These are phyloP conservation scores for Tuber brumale DNA, from an alignment of 495 filamentous ascomycete genomes.

Conservation along the genomic window DNA sequence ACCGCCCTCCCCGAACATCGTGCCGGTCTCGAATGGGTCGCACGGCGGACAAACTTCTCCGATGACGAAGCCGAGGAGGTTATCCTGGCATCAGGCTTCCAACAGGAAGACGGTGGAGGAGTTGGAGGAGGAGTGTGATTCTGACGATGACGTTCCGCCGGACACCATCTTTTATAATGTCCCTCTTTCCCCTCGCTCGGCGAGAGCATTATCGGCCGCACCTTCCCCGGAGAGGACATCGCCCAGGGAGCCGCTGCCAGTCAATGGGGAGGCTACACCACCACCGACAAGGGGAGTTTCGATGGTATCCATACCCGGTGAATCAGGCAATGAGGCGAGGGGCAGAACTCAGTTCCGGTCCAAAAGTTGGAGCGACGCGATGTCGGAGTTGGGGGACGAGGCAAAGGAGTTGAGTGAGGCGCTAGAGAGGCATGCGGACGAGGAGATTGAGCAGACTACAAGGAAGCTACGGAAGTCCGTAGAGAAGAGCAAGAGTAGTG, in stretches of 20 bases:
- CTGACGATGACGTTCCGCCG: constrained; percentile 85
- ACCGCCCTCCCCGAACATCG: background rate
- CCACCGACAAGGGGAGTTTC: constrained; percentile 32
- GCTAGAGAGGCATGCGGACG: constrained; percentile 74
- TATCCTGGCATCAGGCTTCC: constrained; percentile 61
- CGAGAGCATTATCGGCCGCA: constrained; percentile 30
- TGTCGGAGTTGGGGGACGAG: constrained; percentile 76
- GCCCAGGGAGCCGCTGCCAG: background rate
- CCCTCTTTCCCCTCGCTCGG: constrained; percentile 79
- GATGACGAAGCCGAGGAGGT: constrained; percentile 42
- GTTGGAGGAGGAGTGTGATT: constrained; percentile 75
- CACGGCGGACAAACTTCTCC: constrained; percentile 39
- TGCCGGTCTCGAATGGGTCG: constrained; percentile 15
- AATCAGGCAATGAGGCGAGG: constrained; percentile 45
- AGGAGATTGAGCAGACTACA: constrained; percentile 47
- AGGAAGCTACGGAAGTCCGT: constrained; percentile 45
- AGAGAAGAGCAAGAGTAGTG: constrained; percentile 48
- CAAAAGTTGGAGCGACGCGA: constrained; percentile 77
- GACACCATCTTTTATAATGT: constrained; percentile 90
- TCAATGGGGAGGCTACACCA: constrained; percentile 15
- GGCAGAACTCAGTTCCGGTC: constrained; percentile 54
- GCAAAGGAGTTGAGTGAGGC: constrained; percentile 83
- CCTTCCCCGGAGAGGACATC: constrained; percentile 33
- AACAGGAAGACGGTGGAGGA: constrained; percentile 67
- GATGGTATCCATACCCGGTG: constrained; percentile 41